These are phyloP conservation scores for Mycosphaerella sp. DNA, from an alignment of 2,329 filamentous ascomycete genomes.

Conservation along the genomic window DNA sequence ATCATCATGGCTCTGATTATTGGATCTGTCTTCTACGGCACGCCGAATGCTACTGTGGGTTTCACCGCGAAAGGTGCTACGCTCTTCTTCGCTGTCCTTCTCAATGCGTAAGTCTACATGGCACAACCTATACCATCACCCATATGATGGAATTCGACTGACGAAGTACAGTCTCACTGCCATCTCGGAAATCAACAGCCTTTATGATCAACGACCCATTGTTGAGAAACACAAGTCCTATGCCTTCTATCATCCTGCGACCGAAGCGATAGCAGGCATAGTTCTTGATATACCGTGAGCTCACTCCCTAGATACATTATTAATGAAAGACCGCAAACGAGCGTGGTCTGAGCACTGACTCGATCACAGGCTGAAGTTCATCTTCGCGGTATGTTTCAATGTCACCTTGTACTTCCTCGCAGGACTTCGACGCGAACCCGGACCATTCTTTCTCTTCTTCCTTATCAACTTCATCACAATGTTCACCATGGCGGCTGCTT, in stretches of 20 bases:
- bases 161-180: conserved; percentile 38
- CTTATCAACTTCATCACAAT: conserved; percentile 55
- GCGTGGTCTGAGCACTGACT: too few relatives aligned
- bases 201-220: conserved; percentile 44
- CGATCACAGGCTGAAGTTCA: conserved; percentile 44
- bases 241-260: conserved; percentile 35
- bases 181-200: conserved; percentile 62
- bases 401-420: conserved; percentile 54
- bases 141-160: too few relatives aligned
- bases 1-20: conserved; percentile 55
- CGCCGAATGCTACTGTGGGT: conserved; percentile 44
- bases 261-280: conserved; percentile 50
- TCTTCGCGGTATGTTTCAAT: conserved; percentile 48
- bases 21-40: conserved; percentile 54
- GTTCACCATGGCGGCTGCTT: conserved; percentile 51
- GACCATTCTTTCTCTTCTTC: conserved; percentile 58
- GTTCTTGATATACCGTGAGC: conserved; percentile 47
- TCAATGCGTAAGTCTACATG: conserved; percentile 42
- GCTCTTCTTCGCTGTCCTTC: conserved; percentile 55
- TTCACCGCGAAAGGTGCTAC: conserved; percentile 52
- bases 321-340: too few relatives aligned
- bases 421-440: conserved; percentile 36
- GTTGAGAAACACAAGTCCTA: conserved; percentile 44
- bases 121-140: too few relatives aligned
- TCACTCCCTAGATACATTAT: too few relatives aligned